Conservation (phyloP, 2,329 filamentous ascomycete genomes). For the Epichloe aotearoae region DNA sequence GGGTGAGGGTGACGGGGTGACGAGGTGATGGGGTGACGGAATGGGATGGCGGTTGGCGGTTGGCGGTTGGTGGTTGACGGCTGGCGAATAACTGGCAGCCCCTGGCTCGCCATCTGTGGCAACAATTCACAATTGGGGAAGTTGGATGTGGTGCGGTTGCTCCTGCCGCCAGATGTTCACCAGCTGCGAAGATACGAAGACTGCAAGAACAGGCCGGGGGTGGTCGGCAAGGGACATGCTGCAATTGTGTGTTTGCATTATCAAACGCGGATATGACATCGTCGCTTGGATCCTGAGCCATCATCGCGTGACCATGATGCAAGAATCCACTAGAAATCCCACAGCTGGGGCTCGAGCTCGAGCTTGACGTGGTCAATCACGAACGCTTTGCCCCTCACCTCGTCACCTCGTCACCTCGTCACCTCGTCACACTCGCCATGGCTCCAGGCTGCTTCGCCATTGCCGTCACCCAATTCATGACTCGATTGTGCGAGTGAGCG, state of each 20-base stretch:
- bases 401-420: not conserved
- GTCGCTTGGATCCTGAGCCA: not conserved
- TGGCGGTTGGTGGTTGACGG: not conserved
- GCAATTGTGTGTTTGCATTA: too few relatives aligned
- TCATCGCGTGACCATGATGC: conserved; percentile 3
- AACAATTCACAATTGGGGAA: too few relatives aligned
- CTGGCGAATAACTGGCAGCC: not conserved
- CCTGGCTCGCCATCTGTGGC: not conserved
- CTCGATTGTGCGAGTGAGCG: not conserved
- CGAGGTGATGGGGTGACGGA: not conserved
- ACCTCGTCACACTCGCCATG: too few relatives aligned
- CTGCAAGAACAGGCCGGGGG: not conserved
- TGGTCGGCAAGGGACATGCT: not conserved
- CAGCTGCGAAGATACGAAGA: not conserved
- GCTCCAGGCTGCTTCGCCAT: not conserved
- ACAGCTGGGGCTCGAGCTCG: not conserved
- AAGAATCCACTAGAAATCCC: conserved; percentile 1
- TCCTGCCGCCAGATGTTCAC: too few relatives aligned
- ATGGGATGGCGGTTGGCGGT: not conserved
- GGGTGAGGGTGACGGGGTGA: not conserved
- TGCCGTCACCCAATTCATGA: not conserved
- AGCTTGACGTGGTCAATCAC: not conserved
- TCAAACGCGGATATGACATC: too few relatives aligned
- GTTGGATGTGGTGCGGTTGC: too few relatives aligned
- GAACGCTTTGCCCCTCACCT: not conserved